These are phyloP conservation scores for Cyclotella sp. DNA, from an alignment of 108 stramenopile species.

Conservation along the genomic window DNA sequence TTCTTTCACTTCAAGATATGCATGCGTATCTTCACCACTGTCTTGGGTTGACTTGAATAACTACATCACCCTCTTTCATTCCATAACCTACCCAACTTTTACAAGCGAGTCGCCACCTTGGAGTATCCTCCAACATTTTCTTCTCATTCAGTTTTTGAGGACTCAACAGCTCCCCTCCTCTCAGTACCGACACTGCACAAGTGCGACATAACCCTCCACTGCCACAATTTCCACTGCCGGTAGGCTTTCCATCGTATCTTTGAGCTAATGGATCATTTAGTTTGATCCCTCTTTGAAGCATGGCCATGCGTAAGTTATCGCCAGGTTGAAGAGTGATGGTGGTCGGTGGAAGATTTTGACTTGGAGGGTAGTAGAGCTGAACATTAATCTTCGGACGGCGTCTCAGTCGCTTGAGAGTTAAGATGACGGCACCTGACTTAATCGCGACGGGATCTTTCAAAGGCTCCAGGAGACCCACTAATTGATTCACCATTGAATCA, in stretches of 20 bases:
- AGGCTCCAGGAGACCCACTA: conserved; percentile 25
- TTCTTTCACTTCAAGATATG: background rate
- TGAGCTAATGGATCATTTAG: conserved; percentile 55
- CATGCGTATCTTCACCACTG: conserved; percentile 56
- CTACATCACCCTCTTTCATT: conserved; percentile 73
- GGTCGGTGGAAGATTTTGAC: conserved; percentile 25
- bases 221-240: conserved; percentile 65
- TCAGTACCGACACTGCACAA: conserved; percentile 64
- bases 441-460: conserved; percentile 6
- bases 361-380: conserved; percentile 48
- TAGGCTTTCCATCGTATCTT: conserved; percentile 43
- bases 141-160: conserved; percentile 58
- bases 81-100: conserved; percentile 80
- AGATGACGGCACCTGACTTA: conserved; percentile 16
- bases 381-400: conserved; percentile 47
- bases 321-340: conserved; percentile 40
- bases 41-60: conserved; percentile 71
- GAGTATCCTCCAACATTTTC: conserved; percentile 71
- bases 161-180: conserved; percentile 65
- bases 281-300: conserved; percentile 49
- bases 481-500: conserved; percentile 53
- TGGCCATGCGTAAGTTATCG: conserved; percentile 53
- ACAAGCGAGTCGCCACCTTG: conserved; percentile 79
- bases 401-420: conserved; percentile 44
- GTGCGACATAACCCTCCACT: conserved; percentile 74